Percentiles rank a stretch among this genome's conserved stretches.
Conservation (phyloP, 371 early-diverging fungal species). For the Mortierella sp. region DNA sequence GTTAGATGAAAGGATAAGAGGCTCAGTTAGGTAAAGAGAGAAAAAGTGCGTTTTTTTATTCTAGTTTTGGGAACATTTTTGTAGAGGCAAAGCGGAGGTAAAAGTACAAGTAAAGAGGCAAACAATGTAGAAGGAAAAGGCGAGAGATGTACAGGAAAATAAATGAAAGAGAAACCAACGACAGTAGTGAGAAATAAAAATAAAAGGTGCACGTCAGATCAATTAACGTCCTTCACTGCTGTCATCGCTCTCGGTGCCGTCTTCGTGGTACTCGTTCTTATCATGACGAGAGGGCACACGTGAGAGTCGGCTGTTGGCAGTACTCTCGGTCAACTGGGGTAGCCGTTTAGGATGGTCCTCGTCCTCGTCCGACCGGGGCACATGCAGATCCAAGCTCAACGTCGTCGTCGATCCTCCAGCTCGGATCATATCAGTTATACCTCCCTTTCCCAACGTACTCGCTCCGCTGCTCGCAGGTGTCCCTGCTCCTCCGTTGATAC, state of each 20-base stretch:
- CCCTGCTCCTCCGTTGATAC: conserved; percentile 1
- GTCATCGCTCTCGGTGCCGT: conserved; percentile 20
- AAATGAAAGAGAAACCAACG: not conserved
- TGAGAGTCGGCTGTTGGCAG: conserved; percentile 16
- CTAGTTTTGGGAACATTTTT: not conserved
- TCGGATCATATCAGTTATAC: not conserved
- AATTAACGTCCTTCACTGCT: not conserved
- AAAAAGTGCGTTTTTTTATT: not conserved
- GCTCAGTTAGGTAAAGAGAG: not conserved
- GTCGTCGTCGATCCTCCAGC: conserved; percentile 34
- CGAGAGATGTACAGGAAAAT: not conserved
- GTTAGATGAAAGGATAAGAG: not conserved
- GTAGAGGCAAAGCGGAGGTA: not conserved
- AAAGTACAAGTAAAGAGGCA: conserved; percentile 4
- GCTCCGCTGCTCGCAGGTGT: conserved; percentile 18
- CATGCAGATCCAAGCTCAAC: conserved; percentile 46
- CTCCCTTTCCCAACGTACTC: not conserved
- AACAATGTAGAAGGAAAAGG: not conserved
- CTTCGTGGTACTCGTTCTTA: conserved; percentile 24
- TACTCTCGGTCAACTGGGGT: conserved; percentile 35
- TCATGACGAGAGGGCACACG: conserved; percentile 7
- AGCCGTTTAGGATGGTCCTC: conserved; percentile 33
- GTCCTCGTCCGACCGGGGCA: conserved; percentile 34
- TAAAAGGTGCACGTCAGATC: not conserved
- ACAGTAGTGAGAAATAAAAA: not conserved